Evolutionary conservation across 164 flowering plant genomes (phyloP).

Genomic region (Nymphaea colorata): DNA sequence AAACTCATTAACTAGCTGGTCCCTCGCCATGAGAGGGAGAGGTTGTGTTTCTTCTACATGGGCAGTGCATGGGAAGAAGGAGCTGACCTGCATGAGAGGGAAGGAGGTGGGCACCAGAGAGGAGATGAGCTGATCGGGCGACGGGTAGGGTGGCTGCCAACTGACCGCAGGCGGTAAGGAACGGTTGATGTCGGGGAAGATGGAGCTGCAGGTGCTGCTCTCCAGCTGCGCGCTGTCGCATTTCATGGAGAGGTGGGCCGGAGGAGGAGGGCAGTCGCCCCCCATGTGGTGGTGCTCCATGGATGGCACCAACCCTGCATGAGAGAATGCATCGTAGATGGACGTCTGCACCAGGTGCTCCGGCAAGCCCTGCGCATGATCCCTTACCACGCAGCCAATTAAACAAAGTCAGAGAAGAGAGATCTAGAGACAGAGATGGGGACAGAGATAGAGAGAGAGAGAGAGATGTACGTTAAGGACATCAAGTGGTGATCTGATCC

Average conservation of each 20-base stretch:
- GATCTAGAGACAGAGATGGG: not conserved
- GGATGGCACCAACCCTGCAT: not conserved
- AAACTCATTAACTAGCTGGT: too few relatives aligned
- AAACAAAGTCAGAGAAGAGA: not conserved
- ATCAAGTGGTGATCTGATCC: not conserved
- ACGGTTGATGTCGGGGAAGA: not conserved
- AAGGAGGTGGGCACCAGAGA: not conserved
- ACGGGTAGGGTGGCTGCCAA: not conserved
- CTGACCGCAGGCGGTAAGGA: not conserved
- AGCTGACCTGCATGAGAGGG: not conserved
- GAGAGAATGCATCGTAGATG: not conserved
- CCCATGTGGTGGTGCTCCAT: not conserved
- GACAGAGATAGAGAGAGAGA: not conserved
- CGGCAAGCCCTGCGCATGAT: not conserved
- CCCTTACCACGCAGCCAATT: not conserved
- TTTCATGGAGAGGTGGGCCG: not conserved
- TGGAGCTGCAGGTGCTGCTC: not conserved
- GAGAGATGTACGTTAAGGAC: conserved; percentile 1
- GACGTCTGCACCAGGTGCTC: not conserved
- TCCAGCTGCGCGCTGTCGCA: not conserved
- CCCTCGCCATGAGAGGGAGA: too few relatives aligned
- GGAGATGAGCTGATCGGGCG: not conserved
- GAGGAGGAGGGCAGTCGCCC: not conserved
- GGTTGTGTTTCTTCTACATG: too few relatives aligned
- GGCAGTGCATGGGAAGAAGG: not conserved